phyloP scores from a whole-genome alignment of 83 land plant species.

The Thuja plicata region DNA sequence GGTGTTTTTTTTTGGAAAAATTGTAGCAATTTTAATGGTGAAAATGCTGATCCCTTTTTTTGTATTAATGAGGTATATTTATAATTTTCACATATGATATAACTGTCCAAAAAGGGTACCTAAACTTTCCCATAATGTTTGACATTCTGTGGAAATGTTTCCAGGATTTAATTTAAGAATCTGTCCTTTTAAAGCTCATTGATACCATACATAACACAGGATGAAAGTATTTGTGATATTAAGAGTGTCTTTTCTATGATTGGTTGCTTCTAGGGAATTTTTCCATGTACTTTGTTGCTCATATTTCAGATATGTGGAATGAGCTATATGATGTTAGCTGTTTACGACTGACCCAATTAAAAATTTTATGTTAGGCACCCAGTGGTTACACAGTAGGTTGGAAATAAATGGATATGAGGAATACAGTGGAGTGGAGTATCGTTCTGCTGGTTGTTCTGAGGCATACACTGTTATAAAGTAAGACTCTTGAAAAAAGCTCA shows the following conservation, averaged over 20 bases:
- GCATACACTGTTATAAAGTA: constrained; percentile 67
- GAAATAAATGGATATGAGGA: constrained; percentile 84
- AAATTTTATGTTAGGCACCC: constrained; percentile 42
- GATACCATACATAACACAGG: neutral
- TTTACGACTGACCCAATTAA: neutral
- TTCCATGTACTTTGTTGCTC: neutral
- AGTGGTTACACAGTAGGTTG: constrained; percentile 76
- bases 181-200: neutral
- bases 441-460: constrained; percentile 86
- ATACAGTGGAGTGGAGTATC: constrained; percentile 70
- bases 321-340: neutral
- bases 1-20: neutral
- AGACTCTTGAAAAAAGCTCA: constrained; percentile 12
- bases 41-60: neutral
- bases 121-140: neutral
- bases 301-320: neutral
- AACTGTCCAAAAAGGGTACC: neutral
- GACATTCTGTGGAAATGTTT: neutral
- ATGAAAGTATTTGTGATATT: neutral
- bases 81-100: neutral
- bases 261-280: neutral
- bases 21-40: neutral
- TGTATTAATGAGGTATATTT: neutral
- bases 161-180: neutral
- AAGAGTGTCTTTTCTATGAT: neutral